A percentile compares a stretch with the other conserved stretches of the same genome.
Conservation (phyloP, 768 basidiomycete species). For the Mycena haematopus region DNA sequence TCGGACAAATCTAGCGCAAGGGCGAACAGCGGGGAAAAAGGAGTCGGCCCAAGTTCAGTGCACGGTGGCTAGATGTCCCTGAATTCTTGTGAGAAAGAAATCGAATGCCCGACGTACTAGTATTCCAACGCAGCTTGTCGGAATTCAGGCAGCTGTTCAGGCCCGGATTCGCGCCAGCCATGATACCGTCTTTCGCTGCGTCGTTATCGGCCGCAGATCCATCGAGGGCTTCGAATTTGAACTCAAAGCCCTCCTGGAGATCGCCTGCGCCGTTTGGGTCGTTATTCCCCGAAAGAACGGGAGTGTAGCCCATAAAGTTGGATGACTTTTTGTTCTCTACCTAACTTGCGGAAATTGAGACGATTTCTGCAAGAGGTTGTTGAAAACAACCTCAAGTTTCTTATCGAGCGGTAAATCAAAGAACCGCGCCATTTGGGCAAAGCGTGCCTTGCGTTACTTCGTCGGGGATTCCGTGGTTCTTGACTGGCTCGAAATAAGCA, state of each 20-base stretch:
- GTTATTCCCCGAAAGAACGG: slow-evolving; percentile 74
- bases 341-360: too few species aligned
- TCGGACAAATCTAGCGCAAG: slow-evolving; percentile 67
- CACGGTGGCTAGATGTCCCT: slow-evolving; percentile 42
- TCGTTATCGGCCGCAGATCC: slow-evolving; percentile 32
- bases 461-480: slow-evolving; percentile 77
- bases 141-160: slow-evolving; percentile 64
- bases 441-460: slow-evolving; percentile 52
- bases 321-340: slow-evolving; percentile 69
- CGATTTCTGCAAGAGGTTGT: neutral
- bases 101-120: slow-evolving; percentile 59
- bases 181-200: slow-evolving; percentile 53
- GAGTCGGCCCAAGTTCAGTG: slow-evolving; percentile 40
- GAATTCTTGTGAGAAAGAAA: neutral
- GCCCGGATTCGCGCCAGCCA: slow-evolving; percentile 85
- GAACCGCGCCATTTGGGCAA: slow-evolving; percentile 59
- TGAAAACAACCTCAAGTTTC: slow-evolving; percentile 67
- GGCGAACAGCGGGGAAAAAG: slow-evolving; percentile 77
- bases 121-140: slow-evolving; percentile 64
- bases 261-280: slow-evolving; percentile 83
- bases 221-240: slow-evolving; percentile 71
- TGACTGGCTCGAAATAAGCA: slow-evolving; percentile 50
- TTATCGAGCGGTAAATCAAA: slow-evolving; percentile 66
- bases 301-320: slow-evolving; percentile 81
- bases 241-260: slow-evolving; percentile 89